These are phyloP conservation scores for Cyberlindnera euphorbiae DNA, from an alignment of 805 yeast genomes.

Conservation along the genomic window DNA sequence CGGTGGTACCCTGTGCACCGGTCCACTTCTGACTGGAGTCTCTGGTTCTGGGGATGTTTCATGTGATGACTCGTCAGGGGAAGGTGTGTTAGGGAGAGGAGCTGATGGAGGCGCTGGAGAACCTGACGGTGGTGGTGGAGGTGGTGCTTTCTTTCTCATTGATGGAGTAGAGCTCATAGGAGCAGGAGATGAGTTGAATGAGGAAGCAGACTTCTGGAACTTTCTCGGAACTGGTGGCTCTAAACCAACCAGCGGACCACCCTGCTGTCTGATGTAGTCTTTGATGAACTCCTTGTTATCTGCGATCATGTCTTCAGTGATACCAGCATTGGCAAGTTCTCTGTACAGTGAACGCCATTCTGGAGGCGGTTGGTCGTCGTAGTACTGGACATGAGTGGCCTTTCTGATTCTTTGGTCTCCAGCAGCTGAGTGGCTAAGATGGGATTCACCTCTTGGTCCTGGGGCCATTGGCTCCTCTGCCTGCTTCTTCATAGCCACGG, in stretches of 20 bases:
- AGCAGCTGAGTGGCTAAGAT: constrained; percentile 21
- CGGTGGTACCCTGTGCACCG: constrained; percentile 25
- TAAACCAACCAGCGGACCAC: constrained; percentile 75
- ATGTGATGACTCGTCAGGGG: constrained; percentile 2
- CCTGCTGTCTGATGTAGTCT: constrained; percentile 66
- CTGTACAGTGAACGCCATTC: constrained; percentile 77
- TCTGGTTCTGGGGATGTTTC: constrained; percentile 15
- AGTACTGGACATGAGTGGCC: constrained; percentile 57
- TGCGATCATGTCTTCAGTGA: constrained; percentile 83
- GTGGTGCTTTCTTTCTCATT: constrained; percentile 35
- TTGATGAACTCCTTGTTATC: constrained; percentile 80
- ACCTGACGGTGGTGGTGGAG: constrained; percentile 36
- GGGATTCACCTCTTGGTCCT: constrained; percentile 25
- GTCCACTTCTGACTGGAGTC: constrained; percentile 8
- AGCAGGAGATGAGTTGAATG: constrained; percentile 4
- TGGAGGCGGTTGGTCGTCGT: constrained; percentile 76
- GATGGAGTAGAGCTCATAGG: constrained; percentile 29
- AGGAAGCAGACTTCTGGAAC: constrained; percentile 38
- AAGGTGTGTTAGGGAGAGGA: constrained; percentile 14
- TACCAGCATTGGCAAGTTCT: constrained; percentile 73
- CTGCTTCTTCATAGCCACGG: constrained; percentile 68
- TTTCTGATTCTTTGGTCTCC: constrained; percentile 51
- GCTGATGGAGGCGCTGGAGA: constrained; percentile 10
- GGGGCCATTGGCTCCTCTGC: constrained; percentile 28
- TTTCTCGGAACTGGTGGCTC: constrained; percentile 82